Base-by-base conservation (phyloP, 352 stramenopile species). In the Pilasporangium apinafurcum region DNA sequence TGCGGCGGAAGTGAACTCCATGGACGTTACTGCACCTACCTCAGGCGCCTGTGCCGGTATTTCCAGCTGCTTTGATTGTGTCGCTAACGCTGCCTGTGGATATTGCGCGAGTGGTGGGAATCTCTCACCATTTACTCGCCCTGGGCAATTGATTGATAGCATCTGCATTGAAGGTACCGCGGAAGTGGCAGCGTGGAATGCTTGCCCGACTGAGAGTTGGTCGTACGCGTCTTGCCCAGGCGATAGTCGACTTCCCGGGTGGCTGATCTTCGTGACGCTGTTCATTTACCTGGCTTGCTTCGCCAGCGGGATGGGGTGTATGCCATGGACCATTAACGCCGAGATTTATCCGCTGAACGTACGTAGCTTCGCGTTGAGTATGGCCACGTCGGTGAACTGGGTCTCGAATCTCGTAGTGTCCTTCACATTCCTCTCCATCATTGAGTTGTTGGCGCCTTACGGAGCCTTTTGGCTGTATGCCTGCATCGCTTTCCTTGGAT, bases 301-400 rank as follows among this genome's bases (percentile, higher is more conserved):
- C 44, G 80, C 76, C 12, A 83, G 68, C 35, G 80, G 76, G 43
- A 89, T 92, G 76, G 80, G 81, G 5, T 83, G 68, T 24, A 86
- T 97, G 65, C 91, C 94, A 1, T 98, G 92, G 92, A 97, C 87
- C 1, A 92, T 98, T 48, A 96, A 97, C 56, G 80, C 83, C 24
- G 94, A 98, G 63, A 97, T 98, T 53, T 98, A 96, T 58, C 86
- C 88, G 6, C 62, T 95, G 7, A 66, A 81, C 26, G 79, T 86
- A 16, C 88, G 94, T 27, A 95, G 81, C 24, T 71, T 95, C 16
- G 84, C 79, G 7, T 75, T 96, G 2, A 95, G 82, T 41, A 53
- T 86, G 7, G 79, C 88, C 4, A 98, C 94, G 13, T 83, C 83
- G 2, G 80, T 93, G 12, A 97, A 96, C 58, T 98, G 94, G 92